These are phyloP conservation scores for Wickerhamiella domercqiae DNA, from an alignment of 805 yeast genomes.

Conservation along the genomic window DNA sequence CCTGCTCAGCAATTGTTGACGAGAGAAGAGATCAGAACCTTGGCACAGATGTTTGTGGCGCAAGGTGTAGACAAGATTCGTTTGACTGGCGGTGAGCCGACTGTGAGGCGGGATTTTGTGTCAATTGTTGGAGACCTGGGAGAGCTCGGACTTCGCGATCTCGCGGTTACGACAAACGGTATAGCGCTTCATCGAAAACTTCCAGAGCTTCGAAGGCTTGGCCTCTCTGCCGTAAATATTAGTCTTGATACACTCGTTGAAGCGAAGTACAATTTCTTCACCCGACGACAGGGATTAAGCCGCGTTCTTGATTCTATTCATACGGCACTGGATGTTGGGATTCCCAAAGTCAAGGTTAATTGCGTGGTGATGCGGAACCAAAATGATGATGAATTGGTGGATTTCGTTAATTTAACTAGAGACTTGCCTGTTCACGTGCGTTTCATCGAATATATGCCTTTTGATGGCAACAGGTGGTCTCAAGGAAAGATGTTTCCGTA, in stretches of 20 bases:
- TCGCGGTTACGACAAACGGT: conserved; percentile 40
- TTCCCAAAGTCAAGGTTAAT: conserved; percentile 35
- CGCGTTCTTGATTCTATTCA: conserved; percentile 32
- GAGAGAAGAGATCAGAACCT: conserved; percentile 30
- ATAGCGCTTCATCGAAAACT: conserved; percentile 35
- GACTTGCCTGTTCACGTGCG: conserved; percentile 32
- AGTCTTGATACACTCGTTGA: conserved; percentile 37
- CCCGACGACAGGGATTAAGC: conserved; percentile 35
- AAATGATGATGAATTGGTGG: conserved; percentile 37
- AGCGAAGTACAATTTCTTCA: conserved; percentile 34
- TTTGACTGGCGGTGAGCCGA: conserved; percentile 44
- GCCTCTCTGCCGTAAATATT: conserved; percentile 34
- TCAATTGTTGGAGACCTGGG: conserved; percentile 29
- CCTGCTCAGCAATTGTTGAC: conserved; percentile 29
- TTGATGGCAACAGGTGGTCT: conserved; percentile 41
- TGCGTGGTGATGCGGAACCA: conserved; percentile 35
- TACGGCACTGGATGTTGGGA: conserved; percentile 30
- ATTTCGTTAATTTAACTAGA: conserved; percentile 31
- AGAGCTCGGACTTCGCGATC: conserved; percentile 30
- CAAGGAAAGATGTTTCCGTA: conserved; percentile 31
- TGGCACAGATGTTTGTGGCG: conserved; percentile 31
- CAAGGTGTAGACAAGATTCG: conserved; percentile 39
- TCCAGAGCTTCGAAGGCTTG: conserved; percentile 27
- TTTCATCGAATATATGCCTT: conserved; percentile 46
- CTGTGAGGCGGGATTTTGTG: conserved; percentile 36